Base-by-base conservation (phyloP, 805 yeast genomes). In the Candida chilensis region DNA sequence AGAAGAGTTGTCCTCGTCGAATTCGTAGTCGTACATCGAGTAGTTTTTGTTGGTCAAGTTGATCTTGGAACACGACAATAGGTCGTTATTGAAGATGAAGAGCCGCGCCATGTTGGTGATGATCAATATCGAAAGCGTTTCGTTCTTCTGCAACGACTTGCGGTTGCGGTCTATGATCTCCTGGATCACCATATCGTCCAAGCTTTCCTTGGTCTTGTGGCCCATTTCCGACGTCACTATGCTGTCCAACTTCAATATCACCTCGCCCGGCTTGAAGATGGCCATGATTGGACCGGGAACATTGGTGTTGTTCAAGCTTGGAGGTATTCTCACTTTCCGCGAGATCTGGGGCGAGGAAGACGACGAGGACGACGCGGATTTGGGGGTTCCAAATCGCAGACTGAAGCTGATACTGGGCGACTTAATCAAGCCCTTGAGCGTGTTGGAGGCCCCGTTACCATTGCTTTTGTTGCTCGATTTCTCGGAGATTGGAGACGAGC, bases 11-110 rank as follows among this genome's bases (percentile, higher is more conserved):
- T 52, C 57, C 34, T 74, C 82, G 37, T 75, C 78, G 50, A 82
- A 81, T 47, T 81, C 90, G 50, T 78, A 80, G 50, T 81, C 90
- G 47, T 81, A 82, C 78, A 82, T 75, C 44, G 83, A 82, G 32
- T 81, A 73, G 39, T 71, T 60, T 27, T 59, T 54, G 40, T 69
- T 73, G 0, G 71, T 66, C 18, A 67, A 41, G 31, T 56, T 64
- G 21, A 71, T 62, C 17, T 65, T 37, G 31, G 41, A 33, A 20
- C 40, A 40, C 14, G 40, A 41, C 45, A 39, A 32, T 38, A 42
- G 27, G 5, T 27, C 25, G 10, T 27, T 31, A 20, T 34, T 47
- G 29, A 55, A 42, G 11, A 59, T 32, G 22, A 50, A 44, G 16
- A 59, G 40, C 26, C 50, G 45, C 2, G 63, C 64, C 17, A 29